Evolutionary conservation across 192 early-diverging fungal species (phyloP), one percentile per base, ranked within the genome.

Genomic region (Coemansia sp.): DNA sequence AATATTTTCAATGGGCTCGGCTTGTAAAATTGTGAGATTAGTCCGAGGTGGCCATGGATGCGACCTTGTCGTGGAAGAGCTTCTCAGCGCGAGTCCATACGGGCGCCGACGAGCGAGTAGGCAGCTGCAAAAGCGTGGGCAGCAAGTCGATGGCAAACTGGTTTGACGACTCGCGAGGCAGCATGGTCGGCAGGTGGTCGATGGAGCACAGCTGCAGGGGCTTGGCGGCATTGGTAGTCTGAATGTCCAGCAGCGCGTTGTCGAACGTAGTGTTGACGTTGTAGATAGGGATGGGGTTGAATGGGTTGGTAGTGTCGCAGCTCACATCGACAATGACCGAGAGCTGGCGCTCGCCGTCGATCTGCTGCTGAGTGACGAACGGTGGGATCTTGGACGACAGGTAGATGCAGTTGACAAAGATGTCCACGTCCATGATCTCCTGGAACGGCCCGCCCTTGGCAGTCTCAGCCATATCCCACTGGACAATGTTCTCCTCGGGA

Each of bases 391-490:
- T 86, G 41, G 90, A 77, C 73, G 87, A 91, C 61, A 99, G 88
- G 73, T 99, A 99, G 85, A 99, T 99, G 86, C 94, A 99, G 89
- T 99, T 99, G 90, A 99, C 89, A 84, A 99, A 99, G 69, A 97
- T 92, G 74, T 99, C 95, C 59, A 84, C 75, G 37, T 89, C 84
- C 69, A 93, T 79, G 59, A 99, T 97, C 79, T 96, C 92, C 37
- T 79, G 76, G 86, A 97, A 99, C 51, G 97, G 97, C 12, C 97
- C 97, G 43, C 96, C 96, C 47, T 73, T 84, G 77, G 88, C 89
- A 45, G 97, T 99, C 83, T 99, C 96, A 47, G 87, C 89, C 77
- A 97, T 91, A 69, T 99, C 97, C 97, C 97, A 99, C 79, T 91
- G 85, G 83, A 96, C 77, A 60, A 97, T 95, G 84, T 93, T 87